Conservation (phyloP, 139 green algal species). For the Closterium sp. region DNA sequence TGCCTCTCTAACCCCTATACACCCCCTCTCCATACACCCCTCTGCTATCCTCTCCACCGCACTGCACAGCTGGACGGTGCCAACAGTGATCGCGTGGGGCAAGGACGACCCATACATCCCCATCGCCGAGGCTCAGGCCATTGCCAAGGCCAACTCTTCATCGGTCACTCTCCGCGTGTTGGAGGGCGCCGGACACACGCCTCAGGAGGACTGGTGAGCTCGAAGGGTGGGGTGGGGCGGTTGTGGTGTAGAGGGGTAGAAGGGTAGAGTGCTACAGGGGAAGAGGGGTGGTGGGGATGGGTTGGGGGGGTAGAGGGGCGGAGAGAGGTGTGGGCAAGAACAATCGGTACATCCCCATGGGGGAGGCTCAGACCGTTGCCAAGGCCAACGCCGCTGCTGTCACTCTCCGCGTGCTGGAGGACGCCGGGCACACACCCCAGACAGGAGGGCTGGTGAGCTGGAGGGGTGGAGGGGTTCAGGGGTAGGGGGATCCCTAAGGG, state of each 20-base stretch:
- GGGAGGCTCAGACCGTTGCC: not conserved
- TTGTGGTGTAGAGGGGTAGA: not conserved
- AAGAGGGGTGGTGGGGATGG: too few relatives aligned
- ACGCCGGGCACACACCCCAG: constrained; percentile 27
- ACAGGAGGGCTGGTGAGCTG: not conserved
- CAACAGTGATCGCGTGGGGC: constrained; percentile 32
- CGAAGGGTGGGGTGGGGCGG: not conserved
- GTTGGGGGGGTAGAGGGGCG: too few relatives aligned
- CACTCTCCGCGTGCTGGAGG: not conserved
- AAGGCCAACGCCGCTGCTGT: not conserved
- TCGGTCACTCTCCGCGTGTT: not conserved
- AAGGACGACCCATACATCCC: constrained; percentile 27
- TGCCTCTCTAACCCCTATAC: too few relatives aligned
- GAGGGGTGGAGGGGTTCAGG: too few relatives aligned
- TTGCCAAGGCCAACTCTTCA: constrained; percentile 21
- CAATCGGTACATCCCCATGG: not conserved
- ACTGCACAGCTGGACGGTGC: constrained; percentile 23
- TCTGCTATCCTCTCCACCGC: not conserved
- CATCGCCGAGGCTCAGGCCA: not conserved
- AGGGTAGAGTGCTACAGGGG: not conserved
- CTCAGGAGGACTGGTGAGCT: constrained; percentile 49
- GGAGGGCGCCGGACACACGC: constrained; percentile 32
- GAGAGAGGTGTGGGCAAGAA: not conserved
- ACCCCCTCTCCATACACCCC: too few relatives aligned
- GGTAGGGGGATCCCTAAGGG: too few relatives aligned